Conservation (phyloP, 768 basidiomycete genomes). For the Russula vinacea region DNA sequence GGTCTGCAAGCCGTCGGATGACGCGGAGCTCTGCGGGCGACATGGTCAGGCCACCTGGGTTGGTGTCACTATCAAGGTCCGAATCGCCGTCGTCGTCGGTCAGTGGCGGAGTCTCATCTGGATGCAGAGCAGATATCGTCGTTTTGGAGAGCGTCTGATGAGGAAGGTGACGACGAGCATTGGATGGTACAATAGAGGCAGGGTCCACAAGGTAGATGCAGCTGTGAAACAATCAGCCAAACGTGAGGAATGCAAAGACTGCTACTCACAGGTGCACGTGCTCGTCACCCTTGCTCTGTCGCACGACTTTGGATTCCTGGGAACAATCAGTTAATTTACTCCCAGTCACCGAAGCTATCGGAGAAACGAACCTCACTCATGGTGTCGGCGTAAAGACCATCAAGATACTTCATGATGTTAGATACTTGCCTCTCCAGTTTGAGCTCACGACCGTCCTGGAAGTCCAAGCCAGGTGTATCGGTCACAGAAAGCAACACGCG, state of each 20-base stretch:
- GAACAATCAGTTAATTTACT: conserved; percentile 6
- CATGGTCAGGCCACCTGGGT: conserved; percentile 56
- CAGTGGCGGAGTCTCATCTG: conserved; percentile 52
- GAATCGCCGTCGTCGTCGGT: conserved; percentile 41
- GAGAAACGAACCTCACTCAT: conserved; percentile 68
- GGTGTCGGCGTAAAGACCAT: conserved; percentile 78
- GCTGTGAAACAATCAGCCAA: conserved; percentile 38
- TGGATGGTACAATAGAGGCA: conserved; percentile 56
- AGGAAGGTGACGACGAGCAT: conserved; percentile 51
- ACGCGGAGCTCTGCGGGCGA: conserved; percentile 76
- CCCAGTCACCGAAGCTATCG: neutral
- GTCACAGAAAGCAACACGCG: conserved; percentile 75
- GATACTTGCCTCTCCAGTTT: conserved; percentile 78
- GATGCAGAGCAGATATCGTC: conserved; percentile 52
- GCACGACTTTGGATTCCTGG: conserved; percentile 85
- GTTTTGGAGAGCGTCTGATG: conserved; percentile 62
- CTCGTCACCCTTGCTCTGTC: conserved; percentile 84
- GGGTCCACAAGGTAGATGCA: conserved; percentile 88
- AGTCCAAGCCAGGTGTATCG: conserved; percentile 84
- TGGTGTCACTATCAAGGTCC: conserved; percentile 51
- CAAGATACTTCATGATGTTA: conserved; percentile 69
- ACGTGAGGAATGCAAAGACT: neutral
- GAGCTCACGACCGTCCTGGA: conserved; percentile 66
- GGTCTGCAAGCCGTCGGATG: conserved; percentile 67
- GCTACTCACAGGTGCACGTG: conserved; percentile 78